Base-by-base conservation (phyloP, 169 alveolate species). In the Plasmodium berghei region DNA sequence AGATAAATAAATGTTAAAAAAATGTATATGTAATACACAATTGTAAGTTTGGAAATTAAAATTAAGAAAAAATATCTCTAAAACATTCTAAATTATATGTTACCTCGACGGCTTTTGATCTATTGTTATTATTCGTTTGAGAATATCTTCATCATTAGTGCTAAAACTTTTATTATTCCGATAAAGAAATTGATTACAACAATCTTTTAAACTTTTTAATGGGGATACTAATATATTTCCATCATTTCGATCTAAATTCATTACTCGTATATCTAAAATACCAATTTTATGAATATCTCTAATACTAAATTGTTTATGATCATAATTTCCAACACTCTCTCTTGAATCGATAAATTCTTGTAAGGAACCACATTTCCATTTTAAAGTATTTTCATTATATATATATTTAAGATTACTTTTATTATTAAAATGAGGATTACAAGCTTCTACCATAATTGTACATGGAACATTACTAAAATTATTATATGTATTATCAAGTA, bases 181-280 rank as follows among this genome's bases (percentile, higher is more conserved):
- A 18, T 89, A 54, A 2, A 58, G 48, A 14, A 59, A 61, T 22
- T 85, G 71, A 48, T 54, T 83, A 16, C 93, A 72, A 42, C 87
- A 74, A 71, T 90, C 93, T 64, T 73, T 93, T 66, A 72, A 70
- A 8, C 90, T 90, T 42, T 92, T 67, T 55, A 92, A 64, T 45
- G 94, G 95, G 18, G 95, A 92, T 55, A 98, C 99, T 66, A 99
- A 94, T 58, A 99, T 98, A 88, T 99, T 99, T 49, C 98, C 98
- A 89, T 99, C 99, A 92, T 99, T 99, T 74, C 99, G 92, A 92
- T 99, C 99, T 69, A 98, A 95, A 88, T 99, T 99, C 87, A 97
- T 93, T n/a, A 99, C 97, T 62, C 99, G 94, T 22, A 99, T 93
- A 92, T 99, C 99, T 52, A 99, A 94, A 63, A 99, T 96, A 10